Evolutionary conservation across 768 basidiomycete species (phyloP).

Genomic region (Amanita thiersii): DNA sequence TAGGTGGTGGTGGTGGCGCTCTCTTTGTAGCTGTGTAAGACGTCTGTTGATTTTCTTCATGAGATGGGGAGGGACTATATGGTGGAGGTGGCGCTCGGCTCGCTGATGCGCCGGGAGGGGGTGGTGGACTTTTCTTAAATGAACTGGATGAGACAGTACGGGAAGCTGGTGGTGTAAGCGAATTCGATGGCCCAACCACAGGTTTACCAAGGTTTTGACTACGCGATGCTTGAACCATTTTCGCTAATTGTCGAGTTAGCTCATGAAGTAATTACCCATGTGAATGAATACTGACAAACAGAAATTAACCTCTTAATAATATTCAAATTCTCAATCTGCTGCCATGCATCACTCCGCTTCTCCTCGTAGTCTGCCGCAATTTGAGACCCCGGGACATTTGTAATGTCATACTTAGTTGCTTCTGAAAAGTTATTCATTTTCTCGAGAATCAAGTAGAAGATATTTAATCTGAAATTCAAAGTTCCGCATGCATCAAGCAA

Average conservation of each 20-base stretch:
- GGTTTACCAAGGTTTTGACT: conserved; percentile 21
- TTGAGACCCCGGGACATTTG: conserved; percentile 56
- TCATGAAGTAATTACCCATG: background rate
- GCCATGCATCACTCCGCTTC: conserved; percentile 78
- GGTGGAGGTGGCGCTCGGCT: conserved; percentile 25
- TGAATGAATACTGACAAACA: conserved; percentile 46
- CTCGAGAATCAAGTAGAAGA: conserved; percentile 91
- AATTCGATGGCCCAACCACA: background rate
- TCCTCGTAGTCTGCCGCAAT: conserved; percentile 73
- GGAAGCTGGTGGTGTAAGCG: conserved; percentile 22
- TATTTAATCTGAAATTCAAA: conserved; percentile 58
- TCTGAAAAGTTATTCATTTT: conserved; percentile 85
- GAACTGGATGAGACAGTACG: conserved; percentile 28
- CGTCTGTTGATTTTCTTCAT: background rate
- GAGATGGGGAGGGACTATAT: conserved; percentile 13
- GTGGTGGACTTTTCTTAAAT: conserved; percentile 46
- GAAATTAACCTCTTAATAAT: conserved; percentile 82
- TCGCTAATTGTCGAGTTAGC: conserved; percentile 33
- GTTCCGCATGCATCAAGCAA: conserved; percentile 6
- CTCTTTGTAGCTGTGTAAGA: conserved; percentile 48
- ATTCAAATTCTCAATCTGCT: conserved; percentile 66
- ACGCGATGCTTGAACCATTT: conserved; percentile 52
- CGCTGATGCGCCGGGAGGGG: conserved; percentile 32
- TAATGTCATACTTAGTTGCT: conserved; percentile 65
- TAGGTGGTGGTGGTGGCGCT: conserved; percentile 84